phyloP scores from a whole-genome alignment of 768 basidiomycete species.

The Solioccasus polychromus region DNA sequence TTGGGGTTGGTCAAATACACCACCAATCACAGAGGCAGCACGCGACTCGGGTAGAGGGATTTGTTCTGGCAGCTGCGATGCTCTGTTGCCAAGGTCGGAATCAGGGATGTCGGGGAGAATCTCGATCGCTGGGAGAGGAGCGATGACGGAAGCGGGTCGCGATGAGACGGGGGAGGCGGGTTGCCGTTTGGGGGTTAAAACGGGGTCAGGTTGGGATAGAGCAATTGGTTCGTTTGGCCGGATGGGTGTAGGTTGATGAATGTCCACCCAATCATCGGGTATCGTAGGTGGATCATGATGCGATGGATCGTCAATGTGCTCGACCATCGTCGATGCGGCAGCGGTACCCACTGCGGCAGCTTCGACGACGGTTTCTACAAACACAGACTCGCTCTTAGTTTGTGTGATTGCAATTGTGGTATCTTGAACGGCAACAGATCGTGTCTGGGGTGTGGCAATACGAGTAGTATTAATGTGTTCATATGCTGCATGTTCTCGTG shows the following conservation, averaged over 20 bases:
- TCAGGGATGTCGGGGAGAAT: slow-evolving; percentile 20
- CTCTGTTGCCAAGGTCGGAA: slow-evolving; percentile 1
- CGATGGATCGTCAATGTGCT: slow-evolving; percentile 15
- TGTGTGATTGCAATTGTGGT: slow-evolving; percentile 12
- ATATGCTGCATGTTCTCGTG: slow-evolving; percentile 13
- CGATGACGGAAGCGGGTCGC: slow-evolving; percentile 13
- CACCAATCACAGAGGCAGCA: slow-evolving; percentile 29
- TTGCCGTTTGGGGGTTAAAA: slow-evolving; percentile 3
- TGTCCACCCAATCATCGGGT: slow-evolving; percentile 32
- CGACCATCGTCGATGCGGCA: slow-evolving; percentile 1
- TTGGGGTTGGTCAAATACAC: slow-evolving; percentile 22
- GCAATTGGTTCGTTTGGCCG: slow-evolving; percentile 5
- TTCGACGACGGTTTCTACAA: not conserved
- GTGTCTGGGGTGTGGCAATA: slow-evolving; percentile 5
- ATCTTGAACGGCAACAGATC: slow-evolving; percentile 2
- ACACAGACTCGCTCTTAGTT: slow-evolving; percentile 8
- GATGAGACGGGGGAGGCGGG: slow-evolving; percentile 3
- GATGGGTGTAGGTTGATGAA: slow-evolving; percentile 10
- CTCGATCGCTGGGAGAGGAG: slow-evolving; percentile 9
- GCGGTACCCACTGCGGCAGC: not conserved
- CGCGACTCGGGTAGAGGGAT: slow-evolving; percentile 30
- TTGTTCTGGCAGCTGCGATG: slow-evolving; percentile 15
- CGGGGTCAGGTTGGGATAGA: slow-evolving; percentile 4
- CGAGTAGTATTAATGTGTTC: slow-evolving; percentile 13
- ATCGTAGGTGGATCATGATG: slow-evolving; percentile 16